These are phyloP conservation scores for Parsonsia alboflavescens DNA, from an alignment of 257 asterid genomes.

Conservation along the genomic window DNA sequence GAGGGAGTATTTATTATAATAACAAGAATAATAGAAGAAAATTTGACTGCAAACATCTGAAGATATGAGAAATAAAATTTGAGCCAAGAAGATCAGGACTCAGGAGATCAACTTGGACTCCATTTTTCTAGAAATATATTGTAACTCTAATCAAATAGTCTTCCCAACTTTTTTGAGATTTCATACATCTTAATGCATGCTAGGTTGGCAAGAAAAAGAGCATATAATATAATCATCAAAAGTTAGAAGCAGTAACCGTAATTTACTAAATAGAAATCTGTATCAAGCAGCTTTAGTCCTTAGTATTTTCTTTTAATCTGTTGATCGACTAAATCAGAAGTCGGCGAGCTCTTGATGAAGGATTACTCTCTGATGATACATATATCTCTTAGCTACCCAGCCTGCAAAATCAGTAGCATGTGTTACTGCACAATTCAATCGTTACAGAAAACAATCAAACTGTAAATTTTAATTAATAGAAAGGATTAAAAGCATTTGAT, in stretches of 20 bases:
- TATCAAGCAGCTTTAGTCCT: neutral
- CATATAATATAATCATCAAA: neutral
- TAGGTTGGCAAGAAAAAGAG: neutral
- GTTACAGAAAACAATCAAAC: neutral
- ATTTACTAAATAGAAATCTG: neutral
- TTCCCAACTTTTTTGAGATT: neutral
- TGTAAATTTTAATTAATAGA: neutral
- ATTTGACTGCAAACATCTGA: too few species aligned
- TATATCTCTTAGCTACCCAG: constrained; percentile 37
- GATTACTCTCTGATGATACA: constrained; percentile 21
- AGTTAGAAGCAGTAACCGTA: neutral
- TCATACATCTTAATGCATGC: neutral
- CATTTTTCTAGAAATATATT: neutral
- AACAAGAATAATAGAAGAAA: too few species aligned
- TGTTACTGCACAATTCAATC: neutral
- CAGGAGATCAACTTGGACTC: neutral
- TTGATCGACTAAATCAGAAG: constrained; percentile 1
- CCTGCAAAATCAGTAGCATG: constrained; percentile 31
- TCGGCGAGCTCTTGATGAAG: constrained; percentile 26
- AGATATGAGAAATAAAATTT: too few species aligned
- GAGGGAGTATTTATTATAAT: too few species aligned
- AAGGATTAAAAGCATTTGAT: neutral
- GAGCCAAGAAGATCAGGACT: too few species aligned
- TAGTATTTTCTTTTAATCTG: too few species aligned
- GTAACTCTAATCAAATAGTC: neutral